A percentile compares a stretch with the other conserved stretches of the same genome.
Conservation (phyloP, 495 filamentous ascomycete genomes). For the Aspergillus kassunensis region DNA sequence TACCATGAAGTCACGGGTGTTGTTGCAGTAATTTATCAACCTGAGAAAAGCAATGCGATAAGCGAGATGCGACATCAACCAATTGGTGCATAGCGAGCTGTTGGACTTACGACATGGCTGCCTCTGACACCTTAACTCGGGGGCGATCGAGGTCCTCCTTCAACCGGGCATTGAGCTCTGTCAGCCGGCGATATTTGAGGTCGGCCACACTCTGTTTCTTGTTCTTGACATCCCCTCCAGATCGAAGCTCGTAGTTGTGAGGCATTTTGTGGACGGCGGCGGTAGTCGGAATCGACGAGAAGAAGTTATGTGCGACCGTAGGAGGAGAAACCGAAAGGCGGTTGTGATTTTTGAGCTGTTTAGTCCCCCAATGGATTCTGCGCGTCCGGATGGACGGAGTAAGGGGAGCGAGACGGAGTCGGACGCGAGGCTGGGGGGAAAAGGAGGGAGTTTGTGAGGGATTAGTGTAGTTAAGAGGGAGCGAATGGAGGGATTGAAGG, state of each 20-base stretch:
- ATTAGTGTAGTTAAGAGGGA: constrained; percentile 2
- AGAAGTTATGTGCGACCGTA: constrained; percentile 5
- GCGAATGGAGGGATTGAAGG: constrained; percentile 11
- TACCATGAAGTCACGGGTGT: constrained; percentile 98
- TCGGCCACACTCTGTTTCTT: constrained; percentile 99
- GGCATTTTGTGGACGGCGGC: constrained; percentile 34
- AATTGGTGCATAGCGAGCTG: neutral
- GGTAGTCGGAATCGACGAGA: neutral
- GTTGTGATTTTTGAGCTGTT: constrained; percentile 2
- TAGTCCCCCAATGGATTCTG: constrained; percentile 1
- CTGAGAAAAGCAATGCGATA: constrained; percentile 45
- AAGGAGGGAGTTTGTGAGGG: constrained; percentile 9
- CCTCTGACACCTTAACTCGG: constrained; percentile 91
- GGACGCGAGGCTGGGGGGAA: constrained; percentile 9
- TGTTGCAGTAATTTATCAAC: constrained; percentile 93
- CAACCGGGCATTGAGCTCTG: constrained; percentile 90
- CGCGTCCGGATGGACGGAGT: constrained; percentile 10
- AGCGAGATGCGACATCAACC: constrained; percentile 1
- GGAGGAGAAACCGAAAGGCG: neutral
- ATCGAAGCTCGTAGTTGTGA: constrained; percentile 50
- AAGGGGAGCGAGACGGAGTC: constrained; percentile 9
- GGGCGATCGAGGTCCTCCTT: constrained; percentile 93
- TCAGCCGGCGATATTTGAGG: constrained; percentile 91
- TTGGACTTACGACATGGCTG: constrained; percentile 76
- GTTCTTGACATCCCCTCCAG: constrained; percentile 71